Evolutionary conservation across 768 basidiomycete species (phyloP), one percentile per base, ranked within the genome.

Genomic region (Hortiboletus campestris): DNA sequence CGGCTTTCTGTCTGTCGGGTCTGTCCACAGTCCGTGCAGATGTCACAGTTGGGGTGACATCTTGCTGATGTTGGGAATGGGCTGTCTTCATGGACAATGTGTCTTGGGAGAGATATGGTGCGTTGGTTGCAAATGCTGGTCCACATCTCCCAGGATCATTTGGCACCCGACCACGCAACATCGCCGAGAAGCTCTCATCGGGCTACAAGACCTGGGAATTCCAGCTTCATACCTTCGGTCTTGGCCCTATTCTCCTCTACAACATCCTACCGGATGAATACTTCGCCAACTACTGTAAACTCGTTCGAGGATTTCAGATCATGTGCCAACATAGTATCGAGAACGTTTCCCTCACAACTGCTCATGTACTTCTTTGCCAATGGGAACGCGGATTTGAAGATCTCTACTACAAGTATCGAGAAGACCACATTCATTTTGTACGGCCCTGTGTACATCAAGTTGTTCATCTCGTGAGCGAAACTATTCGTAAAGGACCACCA

Each of bases 201-300:
- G 59, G 57, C 9, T 69, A 69, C 42, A 69, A 67, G 35, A 62
- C 66, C 0, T 62, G 62, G 54, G 67, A 69, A 44, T 66, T 36
- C 17, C 46, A 58, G 3, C 51, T 56, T 1, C 64, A 62, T 17
- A 43, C 62, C 0, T 67, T 55, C 28, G 50, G 56, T 10, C 57
- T 68, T 3, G 56, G 51, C 0, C 69, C 63, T 0, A 63, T 50
- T 0, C 53, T 69, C 0, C 52, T 69, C 0, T 51, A 57, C 12
- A 45, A 51, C 1, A 32, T 66, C 5, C 55, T 66, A 1, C 62
- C 57, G 14, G 46, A 61, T 0, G 13, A 28, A 13, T 55, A 64
- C n/a, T 67, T 56, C 47, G 6, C 6, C 4, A 41, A 41, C 20
- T 41, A 20, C 3, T 40, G 40, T 3, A 40, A 20, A 40, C n/a